A percentile compares a stretch with the other conserved stretches of the same genome.
Conservation (phyloP, 768 basidiomycete species). For the Gyrodon lividus region DNA sequence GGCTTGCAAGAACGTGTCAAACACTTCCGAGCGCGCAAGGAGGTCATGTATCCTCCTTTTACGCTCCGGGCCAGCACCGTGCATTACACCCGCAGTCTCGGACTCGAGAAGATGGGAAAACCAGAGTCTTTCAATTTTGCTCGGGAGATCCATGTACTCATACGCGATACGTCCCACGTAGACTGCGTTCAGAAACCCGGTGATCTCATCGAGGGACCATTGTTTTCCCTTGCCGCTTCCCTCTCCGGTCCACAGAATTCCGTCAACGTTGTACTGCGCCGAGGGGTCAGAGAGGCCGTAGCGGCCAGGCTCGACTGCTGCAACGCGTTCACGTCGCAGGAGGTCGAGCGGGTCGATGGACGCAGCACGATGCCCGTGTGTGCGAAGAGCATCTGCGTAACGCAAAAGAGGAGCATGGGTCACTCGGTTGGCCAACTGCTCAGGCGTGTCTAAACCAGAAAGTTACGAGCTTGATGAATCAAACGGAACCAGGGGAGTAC, state of each 20-base stretch:
- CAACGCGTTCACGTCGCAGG: slow-evolving; percentile 78
- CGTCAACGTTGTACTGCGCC: slow-evolving; percentile 67
- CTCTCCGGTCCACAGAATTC: slow-evolving; percentile 70
- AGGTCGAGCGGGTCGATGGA: slow-evolving; percentile 86
- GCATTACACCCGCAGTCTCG: slow-evolving; percentile 30
- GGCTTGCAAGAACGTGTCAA: slow-evolving; percentile 81
- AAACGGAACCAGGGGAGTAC: neutral
- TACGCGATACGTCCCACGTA: slow-evolving; percentile 89
- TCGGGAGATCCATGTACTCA: slow-evolving; percentile 89
- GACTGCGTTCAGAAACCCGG: slow-evolving; percentile 61
- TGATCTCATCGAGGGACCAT: slow-evolving; percentile 74
- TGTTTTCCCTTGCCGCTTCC: slow-evolving; percentile 31
- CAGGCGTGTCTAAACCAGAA: slow-evolving; percentile 50
- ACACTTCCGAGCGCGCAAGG: slow-evolving; percentile 72
- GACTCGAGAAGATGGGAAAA: slow-evolving; percentile 84
- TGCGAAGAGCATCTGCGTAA: slow-evolving; percentile 87
- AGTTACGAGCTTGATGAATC: slow-evolving; percentile 4
- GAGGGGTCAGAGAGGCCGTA: slow-evolving; percentile 66
- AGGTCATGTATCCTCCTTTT: slow-evolving; percentile 65
- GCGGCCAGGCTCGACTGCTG: slow-evolving; percentile 70
- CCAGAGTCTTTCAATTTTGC: slow-evolving; percentile 85
- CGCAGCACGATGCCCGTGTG: slow-evolving; percentile 81
- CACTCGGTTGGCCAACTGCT: slow-evolving; percentile 66
- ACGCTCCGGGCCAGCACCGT: slow-evolving; percentile 30
- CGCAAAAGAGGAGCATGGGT: slow-evolving; percentile 77